These are phyloP conservation scores for Aureobasidium subglaciale DNA, from an alignment of 2,329 filamentous ascomycete species.

Conservation along the genomic window DNA sequence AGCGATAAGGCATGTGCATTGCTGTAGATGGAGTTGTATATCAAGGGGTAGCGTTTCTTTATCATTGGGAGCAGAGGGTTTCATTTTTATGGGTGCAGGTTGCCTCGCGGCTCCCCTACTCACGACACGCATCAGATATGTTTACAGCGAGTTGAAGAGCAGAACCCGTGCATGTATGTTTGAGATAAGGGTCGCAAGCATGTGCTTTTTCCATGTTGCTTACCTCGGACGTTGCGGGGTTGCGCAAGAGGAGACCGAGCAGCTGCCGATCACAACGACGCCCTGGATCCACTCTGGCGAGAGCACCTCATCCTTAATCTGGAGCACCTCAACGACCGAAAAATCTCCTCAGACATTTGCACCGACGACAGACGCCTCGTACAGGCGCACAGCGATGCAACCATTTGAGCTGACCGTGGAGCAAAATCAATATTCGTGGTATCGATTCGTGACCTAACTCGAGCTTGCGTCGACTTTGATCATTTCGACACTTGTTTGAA, in stretches of 20 bases:
- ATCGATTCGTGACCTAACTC: slow-evolving; percentile 21
- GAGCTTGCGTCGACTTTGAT: slow-evolving; percentile 11
- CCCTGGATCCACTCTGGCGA: not conserved
- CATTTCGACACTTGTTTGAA: slow-evolving; percentile 2
- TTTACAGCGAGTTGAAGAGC: not conserved
- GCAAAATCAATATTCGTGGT: slow-evolving; percentile 20
- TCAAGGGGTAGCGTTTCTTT: not conserved
- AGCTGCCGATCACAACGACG: not conserved
- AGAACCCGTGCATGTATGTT: not conserved
- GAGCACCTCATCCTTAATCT: not conserved
- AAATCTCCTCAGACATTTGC: not conserved
- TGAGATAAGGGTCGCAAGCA: not conserved
- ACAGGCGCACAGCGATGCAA: slow-evolving; percentile 6
- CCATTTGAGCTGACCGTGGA: slow-evolving; percentile 6
- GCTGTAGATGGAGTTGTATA: slow-evolving; percentile 11
- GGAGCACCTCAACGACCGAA: not conserved
- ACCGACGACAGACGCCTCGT: not conserved
- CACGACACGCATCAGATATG: not conserved
- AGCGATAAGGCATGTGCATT: not conserved
- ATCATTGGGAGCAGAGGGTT: not conserved
- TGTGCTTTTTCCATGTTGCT: not conserved
- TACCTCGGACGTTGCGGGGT: slow-evolving; percentile 2
- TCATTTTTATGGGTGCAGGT: not conserved
- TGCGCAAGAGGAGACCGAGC: not conserved
- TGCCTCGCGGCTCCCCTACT: not conserved